These are phyloP conservation scores for Lactarius psammicola DNA, from an alignment of 768 basidiomycete species.

Conservation along the genomic window DNA sequence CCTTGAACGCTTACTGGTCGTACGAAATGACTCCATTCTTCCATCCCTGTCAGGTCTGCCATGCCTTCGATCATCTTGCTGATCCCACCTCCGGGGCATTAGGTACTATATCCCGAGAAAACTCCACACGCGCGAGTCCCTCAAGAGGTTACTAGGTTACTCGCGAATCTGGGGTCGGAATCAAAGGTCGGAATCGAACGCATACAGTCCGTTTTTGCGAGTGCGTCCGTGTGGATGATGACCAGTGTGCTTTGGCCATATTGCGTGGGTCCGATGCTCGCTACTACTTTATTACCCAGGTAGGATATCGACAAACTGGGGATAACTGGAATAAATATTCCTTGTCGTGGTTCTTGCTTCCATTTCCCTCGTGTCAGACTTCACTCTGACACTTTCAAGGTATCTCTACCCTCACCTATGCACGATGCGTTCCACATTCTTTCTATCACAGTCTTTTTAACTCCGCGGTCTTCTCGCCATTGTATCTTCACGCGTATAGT, in stretches of 20 bases:
- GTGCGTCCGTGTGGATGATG: too few species aligned
- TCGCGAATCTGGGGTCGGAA: not conserved
- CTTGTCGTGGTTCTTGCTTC: not conserved
- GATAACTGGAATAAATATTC: not conserved
- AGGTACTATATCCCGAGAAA: not conserved
- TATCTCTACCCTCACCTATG: not conserved
- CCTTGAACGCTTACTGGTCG: not conserved
- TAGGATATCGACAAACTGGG: not conserved
- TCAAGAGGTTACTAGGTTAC: not conserved
- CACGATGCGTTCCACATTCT: too few species aligned
- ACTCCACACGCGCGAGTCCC: not conserved
- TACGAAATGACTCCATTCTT: not conserved
- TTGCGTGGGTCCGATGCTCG: not conserved
- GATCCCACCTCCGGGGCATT: not conserved
- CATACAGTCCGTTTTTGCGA: not conserved
- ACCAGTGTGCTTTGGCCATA: not conserved
- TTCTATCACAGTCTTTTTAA: not conserved
- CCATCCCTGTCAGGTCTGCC: not conserved
- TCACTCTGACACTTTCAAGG: not conserved
- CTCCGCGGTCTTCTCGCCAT: not conserved
- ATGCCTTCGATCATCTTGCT: not conserved
- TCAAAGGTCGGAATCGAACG: not conserved
- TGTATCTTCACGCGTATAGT: not conserved
- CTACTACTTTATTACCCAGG: not conserved
- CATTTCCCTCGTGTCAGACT: not conserved